Evolutionary conservation across 1,139 yeast genomes (phyloP), one percentile per base, ranked within the genome.

Genomic region (Kodamaea fungicola): DNA sequence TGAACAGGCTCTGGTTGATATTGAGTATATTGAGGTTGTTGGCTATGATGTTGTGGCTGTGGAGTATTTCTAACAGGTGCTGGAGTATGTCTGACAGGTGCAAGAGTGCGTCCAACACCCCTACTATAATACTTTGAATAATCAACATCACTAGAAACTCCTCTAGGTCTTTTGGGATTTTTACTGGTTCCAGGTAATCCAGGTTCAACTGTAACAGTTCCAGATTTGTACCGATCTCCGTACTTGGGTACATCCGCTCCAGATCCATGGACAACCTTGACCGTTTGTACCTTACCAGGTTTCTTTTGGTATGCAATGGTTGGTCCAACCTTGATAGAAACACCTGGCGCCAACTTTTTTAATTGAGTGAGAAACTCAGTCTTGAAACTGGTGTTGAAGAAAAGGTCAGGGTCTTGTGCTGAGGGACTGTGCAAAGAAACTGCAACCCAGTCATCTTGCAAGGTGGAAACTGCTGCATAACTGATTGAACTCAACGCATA

Each of bases 361-460:
- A 94, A 65, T 40, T 85, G 86, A 0, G 96, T 81, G 1, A 86
- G 67, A 37, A 94, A 67, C 57, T 94, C 99, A 0, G 98, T 94
- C 62, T 94, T 94, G 66, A 92, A 85, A 41, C 77, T 78, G 44
- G 89, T 74, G 59, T 85, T 85, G 41, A 92, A 68, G 43, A 94
- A 77, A 6, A 87, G 73, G 64, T 94, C 99, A 1, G 97, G 89
- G 9, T 69, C 68, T 1, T 76, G 58, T 2, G 76, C 64, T 2
- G 77, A 81, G 2, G 74, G 72, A 1, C 64, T 42, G 37, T 60
- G 66, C 40, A 85, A 64, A 22, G 83, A 80, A 29, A 92, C 60
- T 1, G 95, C 95, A 28, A 90, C 60, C 99, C 99, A 94, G 52
- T 90, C 94, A 61, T 94, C 99, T 48, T 92, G 94, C 41, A 79